Conservation (phyloP, 2,329 filamentous ascomycete genomes). For the Ceratocystis alfenasii region DNA sequence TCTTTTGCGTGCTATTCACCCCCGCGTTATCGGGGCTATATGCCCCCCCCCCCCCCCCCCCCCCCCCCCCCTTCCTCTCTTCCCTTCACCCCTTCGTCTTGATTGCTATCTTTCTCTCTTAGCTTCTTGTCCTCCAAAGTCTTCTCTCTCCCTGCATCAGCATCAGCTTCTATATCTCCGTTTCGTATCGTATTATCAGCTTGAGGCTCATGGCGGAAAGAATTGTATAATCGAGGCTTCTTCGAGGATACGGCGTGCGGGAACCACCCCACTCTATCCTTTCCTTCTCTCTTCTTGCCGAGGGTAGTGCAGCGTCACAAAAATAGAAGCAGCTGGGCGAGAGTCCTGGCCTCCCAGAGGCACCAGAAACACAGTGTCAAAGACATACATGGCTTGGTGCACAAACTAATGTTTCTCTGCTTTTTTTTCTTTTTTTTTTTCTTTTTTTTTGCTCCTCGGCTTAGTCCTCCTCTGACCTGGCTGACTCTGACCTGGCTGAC, state of each 20-base stretch:
- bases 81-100: not conserved
- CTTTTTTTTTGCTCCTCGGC: too few species aligned
- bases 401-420: not conserved
- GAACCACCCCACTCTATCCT: not conserved
- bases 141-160: not conserved
- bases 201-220: too few species aligned
- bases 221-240: not conserved
- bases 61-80: too few species aligned
- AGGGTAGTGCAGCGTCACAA: slow-evolving; percentile 5
- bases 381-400: slow-evolving; percentile 8
- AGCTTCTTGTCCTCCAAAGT: not conserved
- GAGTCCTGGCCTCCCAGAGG: not conserved
- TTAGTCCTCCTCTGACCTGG: too few species aligned
- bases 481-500: not conserved
- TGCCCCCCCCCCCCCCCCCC: not conserved
- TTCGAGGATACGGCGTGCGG: not conserved
- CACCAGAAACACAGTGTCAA: slow-evolving; percentile 2
- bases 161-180: not conserved
- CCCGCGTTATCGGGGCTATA: not conserved
- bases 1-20: not conserved
- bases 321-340: slow-evolving; percentile 3
- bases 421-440: not conserved
- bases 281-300: not conserved
- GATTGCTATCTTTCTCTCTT: not conserved
- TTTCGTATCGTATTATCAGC: too few species aligned